Conservation (phyloP, 352 stramenopile genomes). For the Blastocystis sp. region DNA sequence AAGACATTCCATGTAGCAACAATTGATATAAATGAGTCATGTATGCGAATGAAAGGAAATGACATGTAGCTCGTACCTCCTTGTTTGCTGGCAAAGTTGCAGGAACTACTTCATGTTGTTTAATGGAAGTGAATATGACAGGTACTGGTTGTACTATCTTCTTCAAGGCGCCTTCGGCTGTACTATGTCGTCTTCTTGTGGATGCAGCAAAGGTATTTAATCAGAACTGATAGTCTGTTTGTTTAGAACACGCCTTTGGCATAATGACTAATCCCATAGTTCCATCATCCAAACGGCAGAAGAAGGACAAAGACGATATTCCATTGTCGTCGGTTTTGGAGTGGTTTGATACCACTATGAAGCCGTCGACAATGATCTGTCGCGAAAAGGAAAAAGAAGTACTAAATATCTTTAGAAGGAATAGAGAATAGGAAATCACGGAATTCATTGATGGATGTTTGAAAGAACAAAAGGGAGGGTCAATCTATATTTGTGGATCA, state of each 20-base stretch:
- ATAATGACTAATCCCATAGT: neutral
- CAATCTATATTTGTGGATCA: conserved; percentile 44
- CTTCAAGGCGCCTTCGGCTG: conserved; percentile 26
- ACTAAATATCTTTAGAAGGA: neutral
- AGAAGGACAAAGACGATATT: neutral
- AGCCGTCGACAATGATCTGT: conserved; percentile 9
- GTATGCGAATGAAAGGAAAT: neutral
- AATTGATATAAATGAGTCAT: conserved; percentile 9
- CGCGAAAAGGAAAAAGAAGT: conserved; percentile 1
- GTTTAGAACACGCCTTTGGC: neutral
- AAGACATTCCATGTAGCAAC: conserved; percentile 30
- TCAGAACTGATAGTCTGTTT: conserved; percentile 1
- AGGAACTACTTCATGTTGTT: conserved; percentile 7
- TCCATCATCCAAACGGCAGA: conserved; percentile 28
- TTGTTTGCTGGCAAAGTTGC: conserved; percentile 39
- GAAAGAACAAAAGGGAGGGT: conserved; percentile 31
- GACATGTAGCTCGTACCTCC: neutral
- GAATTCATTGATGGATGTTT: conserved; percentile 8
- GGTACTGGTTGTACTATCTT: conserved; percentile 49
- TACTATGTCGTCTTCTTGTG: conserved; percentile 29
- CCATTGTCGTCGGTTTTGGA: conserved; percentile 26
- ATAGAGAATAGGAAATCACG: conserved; percentile 2
- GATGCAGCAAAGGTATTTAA: conserved; percentile 50
- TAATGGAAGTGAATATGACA: conserved; percentile 60
- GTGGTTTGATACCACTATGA: conserved; percentile 52